Conservation (phyloP, 768 basidiomycete species). For the Amanita jacksonii region DNA sequence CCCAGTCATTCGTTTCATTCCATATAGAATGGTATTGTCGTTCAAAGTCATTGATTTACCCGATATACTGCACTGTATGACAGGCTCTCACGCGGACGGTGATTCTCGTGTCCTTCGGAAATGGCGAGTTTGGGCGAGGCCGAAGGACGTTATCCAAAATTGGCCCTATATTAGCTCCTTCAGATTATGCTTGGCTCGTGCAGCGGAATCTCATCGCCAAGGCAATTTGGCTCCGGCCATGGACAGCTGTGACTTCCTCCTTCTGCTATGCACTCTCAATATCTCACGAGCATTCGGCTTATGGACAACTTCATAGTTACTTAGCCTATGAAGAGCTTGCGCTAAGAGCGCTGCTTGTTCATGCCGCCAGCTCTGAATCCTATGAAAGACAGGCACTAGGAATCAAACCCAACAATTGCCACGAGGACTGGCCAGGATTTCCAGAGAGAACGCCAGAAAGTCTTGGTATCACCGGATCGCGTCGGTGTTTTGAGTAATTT, state of each 20-base stretch:
- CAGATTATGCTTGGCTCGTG: not conserved
- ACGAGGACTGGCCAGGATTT: not conserved
- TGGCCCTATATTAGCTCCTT: not conserved
- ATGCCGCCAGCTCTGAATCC: too few species aligned
- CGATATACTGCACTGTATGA: not conserved
- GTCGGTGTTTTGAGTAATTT: conserved; percentile 5
- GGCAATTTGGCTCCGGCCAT: too few species aligned
- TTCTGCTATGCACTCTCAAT: too few species aligned
- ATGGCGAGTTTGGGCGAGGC: conserved; percentile 1
- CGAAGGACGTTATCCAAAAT: not conserved
- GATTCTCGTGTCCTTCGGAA: not conserved
- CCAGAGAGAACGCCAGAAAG: not conserved
- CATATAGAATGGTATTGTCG: not conserved
- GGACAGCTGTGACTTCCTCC: too few species aligned
- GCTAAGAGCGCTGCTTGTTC: too few species aligned
- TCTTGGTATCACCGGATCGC: conserved; percentile 7
- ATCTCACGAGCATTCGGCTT: too few species aligned
- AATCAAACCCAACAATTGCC: not conserved
- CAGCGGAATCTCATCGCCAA: not conserved
- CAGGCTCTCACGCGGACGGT: not conserved
- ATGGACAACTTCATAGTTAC: too few species aligned
- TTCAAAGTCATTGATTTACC: not conserved
- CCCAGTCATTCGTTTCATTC: not conserved
- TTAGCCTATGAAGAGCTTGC: too few species aligned
- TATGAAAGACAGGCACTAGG: too few species aligned